phyloP scores from a whole-genome alignment of 257 asterid species.

The Penstemon newberryi region DNA sequence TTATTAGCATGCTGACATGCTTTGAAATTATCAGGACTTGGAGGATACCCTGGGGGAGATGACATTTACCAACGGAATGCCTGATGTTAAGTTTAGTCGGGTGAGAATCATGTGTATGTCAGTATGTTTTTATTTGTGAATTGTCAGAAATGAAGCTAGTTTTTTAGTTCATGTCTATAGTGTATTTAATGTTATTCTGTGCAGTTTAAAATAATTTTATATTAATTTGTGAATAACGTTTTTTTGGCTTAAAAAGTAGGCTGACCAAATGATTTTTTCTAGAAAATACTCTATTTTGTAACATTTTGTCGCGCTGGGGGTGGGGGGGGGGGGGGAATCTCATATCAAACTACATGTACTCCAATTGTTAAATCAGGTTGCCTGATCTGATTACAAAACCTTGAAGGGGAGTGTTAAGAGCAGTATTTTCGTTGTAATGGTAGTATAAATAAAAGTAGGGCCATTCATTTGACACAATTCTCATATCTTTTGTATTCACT shows the following conservation, averaged over 20 bases:
- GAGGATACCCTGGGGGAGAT: slow-evolving; percentile 74
- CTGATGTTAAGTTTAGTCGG: slow-evolving; percentile 85
- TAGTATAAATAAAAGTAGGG: too few species aligned
- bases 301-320: too few species aligned
- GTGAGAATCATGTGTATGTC: slow-evolving; percentile 48
- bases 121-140: background rate
- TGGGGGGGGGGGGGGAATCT: too few species aligned
- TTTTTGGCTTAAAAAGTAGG: background rate
- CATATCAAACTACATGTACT: too few species aligned
- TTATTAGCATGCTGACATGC: slow-evolving; percentile 25
- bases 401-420: too few species aligned
- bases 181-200: background rate
- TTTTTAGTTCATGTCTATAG: background rate
- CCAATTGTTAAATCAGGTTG: too few species aligned
- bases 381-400: too few species aligned
- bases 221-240: background rate
- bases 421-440: too few species aligned
- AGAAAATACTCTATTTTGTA: too few species aligned
- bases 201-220: background rate
- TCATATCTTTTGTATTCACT: too few species aligned
- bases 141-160: slow-evolving; percentile 11
- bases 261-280: background rate
- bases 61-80: slow-evolving; percentile 65
- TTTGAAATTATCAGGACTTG: slow-evolving; percentile 64
- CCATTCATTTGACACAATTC: too few species aligned